phyloP scores from a whole-genome alignment of 495 filamentous ascomycete genomes.

The Penicillium bialowiezense region DNA sequence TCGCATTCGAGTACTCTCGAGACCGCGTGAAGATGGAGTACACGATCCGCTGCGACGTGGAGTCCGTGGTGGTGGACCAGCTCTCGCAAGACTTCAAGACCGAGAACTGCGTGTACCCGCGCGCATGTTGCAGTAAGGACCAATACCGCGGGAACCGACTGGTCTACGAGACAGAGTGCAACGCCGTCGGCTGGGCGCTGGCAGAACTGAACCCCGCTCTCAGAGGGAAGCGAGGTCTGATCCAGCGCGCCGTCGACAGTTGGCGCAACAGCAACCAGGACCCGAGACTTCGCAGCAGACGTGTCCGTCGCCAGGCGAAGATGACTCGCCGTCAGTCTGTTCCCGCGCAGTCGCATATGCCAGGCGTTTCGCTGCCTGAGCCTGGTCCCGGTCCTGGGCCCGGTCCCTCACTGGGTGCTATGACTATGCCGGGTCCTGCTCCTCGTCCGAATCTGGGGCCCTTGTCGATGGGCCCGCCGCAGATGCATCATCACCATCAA shows the following conservation, averaged over 20 bases:
- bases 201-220: slow-evolving; percentile 89
- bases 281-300: slow-evolving; percentile 79
- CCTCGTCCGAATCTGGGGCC: slow-evolving; percentile 52
- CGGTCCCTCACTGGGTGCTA: too few relatives aligned
- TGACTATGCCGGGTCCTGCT: slow-evolving; percentile 43
- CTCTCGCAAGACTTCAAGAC: slow-evolving; percentile 88
- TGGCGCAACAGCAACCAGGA: slow-evolving; percentile 99
- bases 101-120: slow-evolving; percentile 96
- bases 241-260: slow-evolving; percentile 95
- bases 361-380: slow-evolving; percentile 51
- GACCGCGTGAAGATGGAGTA: slow-evolving; percentile 99
- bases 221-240: slow-evolving; percentile 88
- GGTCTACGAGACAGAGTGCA: slow-evolving; percentile 97
- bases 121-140: slow-evolving; percentile 92
- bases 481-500: slow-evolving; percentile 77
- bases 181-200: slow-evolving; percentile 94
- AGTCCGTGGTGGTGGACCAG: slow-evolving; percentile 88
- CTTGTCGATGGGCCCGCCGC: slow-evolving; percentile 61
- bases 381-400: slow-evolving; percentile 21
- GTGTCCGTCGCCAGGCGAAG: slow-evolving; percentile 93
- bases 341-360: slow-evolving; percentile 49
- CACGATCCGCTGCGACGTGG: slow-evolving; percentile 96
- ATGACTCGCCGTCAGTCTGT: slow-evolving; percentile 71
- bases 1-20: slow-evolving; percentile 96
- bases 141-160: slow-evolving; percentile 93